These are phyloP conservation scores for Diutina rugosa DNA, from an alignment of 1,139 yeast species.

Conservation along the genomic window DNA sequence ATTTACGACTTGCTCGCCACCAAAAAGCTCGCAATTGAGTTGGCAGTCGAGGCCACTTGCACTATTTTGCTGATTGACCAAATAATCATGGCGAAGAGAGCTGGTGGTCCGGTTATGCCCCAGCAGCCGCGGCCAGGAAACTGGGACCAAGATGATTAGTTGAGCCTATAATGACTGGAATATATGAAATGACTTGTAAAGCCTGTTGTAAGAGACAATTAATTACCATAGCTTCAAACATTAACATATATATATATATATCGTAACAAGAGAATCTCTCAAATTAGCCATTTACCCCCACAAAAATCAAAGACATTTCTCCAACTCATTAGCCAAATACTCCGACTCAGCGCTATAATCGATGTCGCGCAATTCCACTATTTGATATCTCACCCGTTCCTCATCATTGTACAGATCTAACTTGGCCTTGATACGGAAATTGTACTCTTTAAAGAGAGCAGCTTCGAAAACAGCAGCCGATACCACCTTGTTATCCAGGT, in stretches of 20 bases:
- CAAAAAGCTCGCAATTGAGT: constrained; percentile 76
- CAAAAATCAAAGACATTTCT: constrained; percentile 14
- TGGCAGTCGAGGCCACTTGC: constrained; percentile 92
- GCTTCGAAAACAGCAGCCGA: constrained; percentile 36
- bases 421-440: constrained; percentile 69
- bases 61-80: constrained; percentile 87
- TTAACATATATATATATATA: constrained; percentile 2
- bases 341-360: constrained; percentile 55
- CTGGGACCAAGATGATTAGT: constrained; percentile 90
- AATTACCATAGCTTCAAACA: not conserved
- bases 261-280: not conserved
- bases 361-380: constrained; percentile 38
- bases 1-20: constrained; percentile 72
- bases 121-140: constrained; percentile 82
- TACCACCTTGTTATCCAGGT: constrained; percentile 23
- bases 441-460: constrained; percentile 54
- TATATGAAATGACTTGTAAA: not conserved
- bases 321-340: constrained; percentile 39
- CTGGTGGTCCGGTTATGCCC: constrained; percentile 95
- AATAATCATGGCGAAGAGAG: constrained; percentile 88
- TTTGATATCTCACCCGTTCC: constrained; percentile 65
- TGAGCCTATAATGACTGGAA: not conserved
- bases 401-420: constrained; percentile 77
- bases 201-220: not conserved
- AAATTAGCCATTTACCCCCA: not conserved